These are phyloP conservation scores for Nasturtium officinale DNA, from an alignment of 345 rosid species.

Conservation along the genomic window DNA sequence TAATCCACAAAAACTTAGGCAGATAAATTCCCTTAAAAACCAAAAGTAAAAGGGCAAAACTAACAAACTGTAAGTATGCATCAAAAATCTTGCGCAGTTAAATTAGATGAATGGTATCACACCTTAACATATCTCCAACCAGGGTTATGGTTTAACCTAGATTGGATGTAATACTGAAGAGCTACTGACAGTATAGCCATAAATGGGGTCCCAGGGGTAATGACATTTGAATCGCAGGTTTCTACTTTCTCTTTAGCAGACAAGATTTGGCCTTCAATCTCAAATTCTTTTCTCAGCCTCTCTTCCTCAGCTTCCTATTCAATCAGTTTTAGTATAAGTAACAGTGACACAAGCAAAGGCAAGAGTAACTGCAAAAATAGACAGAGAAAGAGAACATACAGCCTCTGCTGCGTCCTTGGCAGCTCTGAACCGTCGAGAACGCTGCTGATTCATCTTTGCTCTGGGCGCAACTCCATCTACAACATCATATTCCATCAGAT, in stretches of 20 bases:
- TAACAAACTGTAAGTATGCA: slow-evolving; percentile 29
- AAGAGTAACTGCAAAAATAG: neutral
- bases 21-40: slow-evolving; percentile 58
- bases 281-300: slow-evolving; percentile 77
- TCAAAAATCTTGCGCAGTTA: neutral
- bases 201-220: slow-evolving; percentile 95
- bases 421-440: slow-evolving; percentile 90
- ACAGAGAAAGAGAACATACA: slow-evolving; percentile 49
- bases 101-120: slow-evolving; percentile 36
- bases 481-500: slow-evolving; percentile 27
- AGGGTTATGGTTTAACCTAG: slow-evolving; percentile 78
- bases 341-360: slow-evolving; percentile 19
- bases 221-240: slow-evolving; percentile 91
- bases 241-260: slow-evolving; percentile 73
- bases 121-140: slow-evolving; percentile 93
- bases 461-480: slow-evolving; percentile 99
- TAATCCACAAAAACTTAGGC: slow-evolving; percentile 62
- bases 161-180: slow-evolving; percentile 84
- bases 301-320: slow-evolving; percentile 93
- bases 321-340: slow-evolving; percentile 13
- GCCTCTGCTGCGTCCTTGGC: slow-evolving; percentile 98
- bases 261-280: slow-evolving; percentile 62
- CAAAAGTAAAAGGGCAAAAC: slow-evolving; percentile 40
- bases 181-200: slow-evolving; percentile 91
- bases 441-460: slow-evolving; percentile 99